Percentiles rank a stretch among this genome's conserved stretches.
Evolutionary conservation across 163 green algal species (phyloP).

Genomic region (Chlamydomonas reinhardtii): DNA sequence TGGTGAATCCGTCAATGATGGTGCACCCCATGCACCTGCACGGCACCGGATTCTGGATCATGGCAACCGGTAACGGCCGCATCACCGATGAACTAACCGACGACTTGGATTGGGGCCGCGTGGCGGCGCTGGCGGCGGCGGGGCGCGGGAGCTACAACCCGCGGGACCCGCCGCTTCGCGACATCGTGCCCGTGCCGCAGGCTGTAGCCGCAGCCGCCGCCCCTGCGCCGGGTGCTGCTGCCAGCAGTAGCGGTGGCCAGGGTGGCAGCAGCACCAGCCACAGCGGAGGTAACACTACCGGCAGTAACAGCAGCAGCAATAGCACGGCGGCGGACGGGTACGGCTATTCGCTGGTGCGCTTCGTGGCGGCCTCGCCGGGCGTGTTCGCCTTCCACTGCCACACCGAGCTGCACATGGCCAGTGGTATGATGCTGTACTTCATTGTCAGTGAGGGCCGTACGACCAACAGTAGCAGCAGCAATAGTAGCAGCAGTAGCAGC

Average conservation of each 20-base stretch:
- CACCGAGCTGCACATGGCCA: conserved; percentile 34
- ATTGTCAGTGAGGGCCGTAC: neutral
- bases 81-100: neutral
- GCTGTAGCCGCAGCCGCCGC: neutral
- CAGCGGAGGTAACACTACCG: too few relatives aligned
- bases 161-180: conserved; percentile 6
- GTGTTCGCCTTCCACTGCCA: conserved; percentile 70
- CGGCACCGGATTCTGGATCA: conserved; percentile 11
- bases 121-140: too few relatives aligned
- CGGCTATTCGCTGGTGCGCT: conserved; percentile 33
- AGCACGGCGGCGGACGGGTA: neutral
- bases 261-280: neutral
- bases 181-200: conserved; percentile 30
- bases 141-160: neutral
- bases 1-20: conserved; percentile 45
- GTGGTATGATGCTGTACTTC: conserved; percentile 26
- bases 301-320: neutral
- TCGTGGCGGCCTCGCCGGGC: conserved; percentile 60
- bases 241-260: neutral
- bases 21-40: conserved; percentile 55
- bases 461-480: too few relatives aligned
- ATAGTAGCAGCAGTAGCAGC: too few relatives aligned
- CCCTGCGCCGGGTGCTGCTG: too few relatives aligned
- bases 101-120: neutral
- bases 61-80: conserved; percentile 19